Base-by-base conservation (phyloP, 371 early-diverging fungal genomes). In the Mortierella sp. region DNA sequence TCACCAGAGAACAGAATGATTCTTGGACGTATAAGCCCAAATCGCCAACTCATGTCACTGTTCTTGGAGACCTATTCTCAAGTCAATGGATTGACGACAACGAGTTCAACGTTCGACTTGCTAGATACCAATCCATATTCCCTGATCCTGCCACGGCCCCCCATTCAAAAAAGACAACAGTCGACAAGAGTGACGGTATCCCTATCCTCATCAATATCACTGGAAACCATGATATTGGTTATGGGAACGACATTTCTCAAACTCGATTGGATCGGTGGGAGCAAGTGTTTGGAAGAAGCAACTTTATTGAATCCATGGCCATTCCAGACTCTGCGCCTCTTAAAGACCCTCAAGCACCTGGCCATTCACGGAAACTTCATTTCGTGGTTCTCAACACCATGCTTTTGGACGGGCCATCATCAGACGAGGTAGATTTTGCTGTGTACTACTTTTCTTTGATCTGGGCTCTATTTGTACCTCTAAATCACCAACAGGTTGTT, bases 211-310 rank as follows among this genome's bases (percentile, higher is more conserved):
- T 84, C 57, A 85, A 85, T 55, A 53, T 89, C 45, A 87, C 89
- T 4, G 89, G 89, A 4, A 89, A 89, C 74, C 89, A 89, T 63
- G 89, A 89, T 53, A 88, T 89, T 69, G 89, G 89, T 7, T 89
- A 89, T 59, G 88, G 86, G 48, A 65, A 76, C 38, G 89, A 89
- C 45, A 87, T 87, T 11, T 78, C 76, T 33, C 70, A 76, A 41
- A 53, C 72, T 58, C 84, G 86, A 43, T 53, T 87, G 36, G 75
- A 76, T 59, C 88, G 88, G 19, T 89, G 84, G 78, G 72, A 76
- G 45, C 63, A 69, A 22, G 86, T 67, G 41, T 89, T 89, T 83
- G 89, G 89, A 2, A 74, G 72, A 58, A 77, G 84, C 24, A 89
- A 87, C 58, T 84, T 78, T 68, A 40, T 78, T 13, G 53, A 22